phyloP scores from a whole-genome alignment of 257 asterid species.

The Verbena officinalis region DNA sequence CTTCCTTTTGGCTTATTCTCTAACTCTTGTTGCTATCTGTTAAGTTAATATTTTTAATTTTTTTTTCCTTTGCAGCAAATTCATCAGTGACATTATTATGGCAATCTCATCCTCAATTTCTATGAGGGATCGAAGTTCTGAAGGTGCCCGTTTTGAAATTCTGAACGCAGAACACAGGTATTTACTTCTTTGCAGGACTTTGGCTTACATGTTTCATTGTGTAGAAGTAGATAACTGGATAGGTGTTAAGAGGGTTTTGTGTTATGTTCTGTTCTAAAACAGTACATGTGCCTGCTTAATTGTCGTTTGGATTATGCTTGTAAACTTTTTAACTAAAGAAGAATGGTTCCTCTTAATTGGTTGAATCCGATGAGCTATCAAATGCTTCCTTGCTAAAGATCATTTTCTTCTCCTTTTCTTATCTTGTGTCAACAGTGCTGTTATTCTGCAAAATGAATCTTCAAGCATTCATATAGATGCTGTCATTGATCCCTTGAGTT shows the following conservation, averaged over 20 bases:
- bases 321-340: neutral
- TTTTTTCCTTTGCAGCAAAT: slow-evolving; percentile 65
- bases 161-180: slow-evolving; percentile 88
- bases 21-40: slow-evolving; percentile 22
- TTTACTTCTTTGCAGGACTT: slow-evolving; percentile 19
- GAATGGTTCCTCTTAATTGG: neutral
- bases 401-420: slow-evolving; percentile 26
- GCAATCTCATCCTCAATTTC: slow-evolving; percentile 86
- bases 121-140: slow-evolving; percentile 81
- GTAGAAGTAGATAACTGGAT: neutral
- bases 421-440: slow-evolving; percentile 73
- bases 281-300: neutral
- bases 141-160: slow-evolving; percentile 93
- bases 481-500: slow-evolving; percentile 93
- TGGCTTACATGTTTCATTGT: neutral
- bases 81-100: slow-evolving; percentile 87
- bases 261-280: neutral
- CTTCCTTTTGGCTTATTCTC: slow-evolving; percentile 18
- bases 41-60: slow-evolving; percentile 23
- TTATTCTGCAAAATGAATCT: slow-evolving; percentile 64
- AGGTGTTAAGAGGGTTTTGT: slow-evolving; percentile 3
- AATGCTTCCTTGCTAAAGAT: slow-evolving; percentile 23
- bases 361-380: neutral
- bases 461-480: slow-evolving; percentile 97
- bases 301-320: neutral